Evolutionary conservation across 768 basidiomycete species (phyloP), one percentile per base, ranked within the genome.

Genomic region (Paxillus involutus): DNA sequence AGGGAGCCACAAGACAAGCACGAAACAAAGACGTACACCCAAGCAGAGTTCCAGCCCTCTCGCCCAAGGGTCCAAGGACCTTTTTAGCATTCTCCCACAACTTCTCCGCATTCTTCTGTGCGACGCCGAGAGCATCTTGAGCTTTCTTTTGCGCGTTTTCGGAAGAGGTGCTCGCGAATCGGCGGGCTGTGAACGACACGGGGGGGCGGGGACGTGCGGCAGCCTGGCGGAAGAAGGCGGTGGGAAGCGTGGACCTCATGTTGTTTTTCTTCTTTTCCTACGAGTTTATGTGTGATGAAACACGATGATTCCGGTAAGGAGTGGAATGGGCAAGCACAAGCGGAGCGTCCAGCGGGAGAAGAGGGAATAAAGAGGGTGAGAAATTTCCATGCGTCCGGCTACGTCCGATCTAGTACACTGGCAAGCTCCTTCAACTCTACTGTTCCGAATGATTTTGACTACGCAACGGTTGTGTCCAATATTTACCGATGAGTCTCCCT

Each of bases 101-200:
- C 65, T 81, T 77, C 39, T 77, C 77, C 3, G 83, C 80, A 30
- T 69, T 74, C 69, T 84, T 80, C 66, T 85, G 84, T 9, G 80
- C 85, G 42, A 73, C 69, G 46, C 79, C 75, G 55, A 88, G 72
- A 40, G 80, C 76, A 49, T 90, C 85, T 71, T 88, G 83, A 6
- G 87, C 85, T 69, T 86, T 88, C 74, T 88, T 84, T 66, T 84
- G 82, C 2, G 84, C 70, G 6, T 75, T 70, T 59, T 82, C 78
- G 32, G 79, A 52, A 21, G 45, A 32, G 50, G 67, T 71, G 21
- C 78, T 79, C 19, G 75, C 67, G 64, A 80, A 75, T 53, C 80
- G 80, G 37, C 58, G 65, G n/a, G 51, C 44, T 16, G 46, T 41
- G 39, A 57, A 67, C 24, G 62, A 47, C 19, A 59, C 51, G 29